Conservation (phyloP, 2,329 filamentous ascomycete genomes). For the Aspergillus chevalieri region DNA sequence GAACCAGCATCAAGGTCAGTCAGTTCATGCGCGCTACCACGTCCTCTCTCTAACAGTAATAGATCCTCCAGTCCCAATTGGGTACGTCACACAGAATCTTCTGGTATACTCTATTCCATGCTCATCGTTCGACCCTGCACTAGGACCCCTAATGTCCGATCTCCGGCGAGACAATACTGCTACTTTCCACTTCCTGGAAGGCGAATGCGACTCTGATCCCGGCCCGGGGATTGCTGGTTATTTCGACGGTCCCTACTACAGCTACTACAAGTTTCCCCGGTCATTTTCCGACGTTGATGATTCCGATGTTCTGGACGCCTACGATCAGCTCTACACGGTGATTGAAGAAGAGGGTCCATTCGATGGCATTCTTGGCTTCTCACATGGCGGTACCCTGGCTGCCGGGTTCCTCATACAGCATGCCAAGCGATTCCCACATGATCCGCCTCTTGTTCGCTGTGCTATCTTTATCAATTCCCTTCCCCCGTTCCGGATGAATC, state of each 20-base stretch:
- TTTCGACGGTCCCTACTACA: slow-evolving; percentile 28
- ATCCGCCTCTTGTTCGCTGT: slow-evolving; percentile 22
- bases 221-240: slow-evolving; percentile 24
- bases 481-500: slow-evolving; percentile 25
- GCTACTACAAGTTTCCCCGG: slow-evolving; percentile 26
- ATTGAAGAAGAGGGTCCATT: slow-evolving; percentile 24
- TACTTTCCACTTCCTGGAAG: slow-evolving; percentile 25
- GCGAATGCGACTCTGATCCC: slow-evolving; percentile 21
- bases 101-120: background rate
- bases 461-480: slow-evolving; percentile 29
- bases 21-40: background rate
- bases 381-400: slow-evolving; percentile 29
- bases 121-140: background rate
- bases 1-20: slow-evolving; percentile 24
- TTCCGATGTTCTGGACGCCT: slow-evolving; percentile 18
- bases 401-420: slow-evolving; percentile 24
- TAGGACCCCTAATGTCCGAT: slow-evolving; percentile 21
- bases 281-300: slow-evolving; percentile 15
- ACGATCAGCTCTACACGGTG: slow-evolving; percentile 20
- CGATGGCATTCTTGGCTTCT: slow-evolving; percentile 31
- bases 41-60: slow-evolving; percentile 1
- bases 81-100: slow-evolving; percentile 11
- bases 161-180: slow-evolving; percentile 24
- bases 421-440: slow-evolving; percentile 16
- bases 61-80: slow-evolving; percentile 26